Base-by-base conservation (phyloP, 2,329 filamentous ascomycete species). In the Knufia fluminis region DNA sequence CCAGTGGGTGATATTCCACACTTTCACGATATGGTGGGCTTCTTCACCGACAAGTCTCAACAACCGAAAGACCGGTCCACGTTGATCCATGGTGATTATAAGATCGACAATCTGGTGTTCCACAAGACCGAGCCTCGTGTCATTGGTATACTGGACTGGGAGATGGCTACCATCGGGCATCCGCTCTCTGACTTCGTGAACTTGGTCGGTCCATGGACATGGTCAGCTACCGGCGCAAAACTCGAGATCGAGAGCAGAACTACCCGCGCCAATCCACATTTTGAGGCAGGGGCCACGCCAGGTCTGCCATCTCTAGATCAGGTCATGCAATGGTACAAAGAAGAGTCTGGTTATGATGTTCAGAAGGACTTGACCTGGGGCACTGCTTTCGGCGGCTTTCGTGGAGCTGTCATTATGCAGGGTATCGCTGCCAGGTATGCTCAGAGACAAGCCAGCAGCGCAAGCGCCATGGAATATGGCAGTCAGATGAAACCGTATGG, bases 111-210 rank as follows among this genome's bases (percentile, higher is more conserved):
- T 60, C 66, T 91, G 57, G 81, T 92, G 35, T 98, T 94, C 66
- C 87, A 96, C 71, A 85, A 86, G 69, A 90, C 86, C 0, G 85
- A 91, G 65, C 81, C 90, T 4, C 75, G 82, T 47, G 90, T 97
- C 10, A 90, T 97, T 67, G 92, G 91, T 3, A 89, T 97, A 48
- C 71, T 97, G 4, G 92, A 98, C 70, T 97, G 91, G 91, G 92
- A 97, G 71, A 95, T 98, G 88, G 89, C 88, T 31, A 97, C 92
- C 0, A 83, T 96, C 48, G 92, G 92, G n/a, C 91, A 98, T 66
- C 92, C 92, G 1, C 77, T 97, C 19, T 91, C 86, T 4, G 92
- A 98, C 64, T 72, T 97, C 35, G 82, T 83, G 66, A 97, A 97
- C 68, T 73, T 97, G 59, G 72, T 66, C 48, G 64, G 68, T 45